Evolutionary conservation across 257 asterid species (phyloP), one percentile per base, ranked within the genome.

Genomic region (Gentiana dahurica): DNA sequence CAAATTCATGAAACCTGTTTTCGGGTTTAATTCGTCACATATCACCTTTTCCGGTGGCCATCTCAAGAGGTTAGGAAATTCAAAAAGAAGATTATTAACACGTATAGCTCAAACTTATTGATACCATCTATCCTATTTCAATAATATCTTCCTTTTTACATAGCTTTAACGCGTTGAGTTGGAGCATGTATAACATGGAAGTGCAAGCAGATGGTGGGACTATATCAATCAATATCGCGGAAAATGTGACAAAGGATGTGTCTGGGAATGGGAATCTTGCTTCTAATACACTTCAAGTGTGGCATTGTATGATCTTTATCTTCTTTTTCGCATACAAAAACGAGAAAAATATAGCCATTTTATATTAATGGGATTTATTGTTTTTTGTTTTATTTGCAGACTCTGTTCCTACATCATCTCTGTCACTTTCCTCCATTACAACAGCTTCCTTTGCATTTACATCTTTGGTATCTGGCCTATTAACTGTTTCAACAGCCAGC

Each of bases 401-500:
- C 73, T 67, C 92, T 65, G 86, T 75, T 50, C 95, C 98, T 0
- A 59, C 51, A 49, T 77, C 77, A 64, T 84, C 96, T 49, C 55
- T 73, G 74, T 80, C 68, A 64, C 66, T 87, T 66, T 85, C 95
- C 49, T 76, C 67, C 72, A 58, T 87, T 50, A 80, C 84, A 33
- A 78, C 96, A 37, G 83, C 83, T 62, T 83, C 76, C 54, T 81
- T 91, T 69, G 84, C 82, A 6, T 61, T 75, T 68, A 87, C 96
- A 10, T 74, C 88, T 62, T 72, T 85, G 55, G 65, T 70, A 24
- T 81, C 92, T 8, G 98, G 81, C 43, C 70, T 91, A 59, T 83
- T 91, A 54, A 81, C 93, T 7, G 59, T 87, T 72, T 87, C 98
- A 44, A 85, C 94, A 1, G 72, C 98, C 47, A 83, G 94, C 73